Base-by-base conservation (phyloP, 805 yeast species). In the Candida easanensis region DNA sequence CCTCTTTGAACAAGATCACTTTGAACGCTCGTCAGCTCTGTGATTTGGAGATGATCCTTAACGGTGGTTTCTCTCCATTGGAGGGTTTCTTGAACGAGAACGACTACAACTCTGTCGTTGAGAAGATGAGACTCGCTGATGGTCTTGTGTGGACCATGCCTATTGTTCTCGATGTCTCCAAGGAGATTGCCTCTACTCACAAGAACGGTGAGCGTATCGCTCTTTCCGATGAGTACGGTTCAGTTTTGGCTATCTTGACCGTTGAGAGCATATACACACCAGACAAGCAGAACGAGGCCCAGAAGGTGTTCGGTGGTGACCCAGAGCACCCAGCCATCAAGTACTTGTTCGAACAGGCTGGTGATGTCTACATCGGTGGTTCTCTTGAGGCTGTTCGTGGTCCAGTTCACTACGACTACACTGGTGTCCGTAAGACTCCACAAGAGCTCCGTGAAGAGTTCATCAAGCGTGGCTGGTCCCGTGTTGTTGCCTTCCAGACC, bases 401-500 rank as follows among this genome's bases (percentile, higher is more conserved):
- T 51, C 95, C 96, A 48, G 79, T 76, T 49, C 97, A 90, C 68
- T 89, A 88, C 66, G 98, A 90, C 64, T 90, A 90, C 65, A 82
- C 85, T 21, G 91, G 83, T 40, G 73, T 84, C 52, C 80, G 98
- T 65, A 84, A 84, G 69, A 86, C 96, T 21, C 98, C 98, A 22
- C 80, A 88, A 21, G 95, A 89, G 68, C 76, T 90, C 58, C 82
- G 98, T 68, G 68, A 81, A 19, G 96, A 90, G 70, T 91, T 91
- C 61, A 65, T 70, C 48, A 77, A 78, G 57, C 81, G 84, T 63
- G 84, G 87, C 53, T 90, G 97, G 97, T 76, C 79, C 58, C 75
- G 80, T 58, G 86, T 90, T 42, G 98, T 90, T 37, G 98, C 98
- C 26, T 90, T 90, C 83, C 98, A 90, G 72, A 90, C 98, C 33